These are phyloP conservation scores for Achaetomiella virescens DNA, from an alignment of 495 filamentous ascomycete genomes.

Conservation along the genomic window DNA sequence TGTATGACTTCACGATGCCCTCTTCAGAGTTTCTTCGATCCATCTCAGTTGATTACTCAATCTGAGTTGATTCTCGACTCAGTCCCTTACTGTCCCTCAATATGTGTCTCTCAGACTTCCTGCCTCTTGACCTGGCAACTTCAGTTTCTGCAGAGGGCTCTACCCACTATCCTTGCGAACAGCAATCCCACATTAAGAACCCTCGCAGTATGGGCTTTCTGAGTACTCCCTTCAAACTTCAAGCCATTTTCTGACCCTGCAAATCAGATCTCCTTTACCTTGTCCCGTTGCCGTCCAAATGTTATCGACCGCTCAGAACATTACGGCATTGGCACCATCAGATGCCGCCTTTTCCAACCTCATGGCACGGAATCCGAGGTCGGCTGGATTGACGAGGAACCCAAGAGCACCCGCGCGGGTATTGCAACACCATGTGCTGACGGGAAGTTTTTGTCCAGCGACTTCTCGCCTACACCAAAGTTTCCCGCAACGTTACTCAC, in stretches of 20 bases:
- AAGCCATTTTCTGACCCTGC: too few species aligned
- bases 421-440: slow-evolving; percentile 55
- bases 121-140: slow-evolving; percentile 13
- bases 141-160: slow-evolving; percentile 28
- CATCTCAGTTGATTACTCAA: too few species aligned
- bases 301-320: slow-evolving; percentile 27
- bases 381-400: slow-evolving; percentile 31
- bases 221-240: too few species aligned
- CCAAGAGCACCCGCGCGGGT: slow-evolving; percentile 36
- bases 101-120: slow-evolving; percentile 17
- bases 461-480: slow-evolving; percentile 34
- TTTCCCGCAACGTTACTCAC: slow-evolving; percentile 49
- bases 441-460: slow-evolving; percentile 38
- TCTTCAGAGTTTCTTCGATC: too few species aligned
- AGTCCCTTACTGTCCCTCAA: too few species aligned
- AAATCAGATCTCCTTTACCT: slow-evolving; percentile 12
- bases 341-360: slow-evolving; percentile 50
- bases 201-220: slow-evolving; percentile 24
- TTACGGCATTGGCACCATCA: slow-evolving; percentile 60
- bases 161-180: slow-evolving; percentile 27
- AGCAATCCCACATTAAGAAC: slow-evolving; percentile 34
- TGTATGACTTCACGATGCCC: too few species aligned
- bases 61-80: too few species aligned
- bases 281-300: slow-evolving; percentile 20
- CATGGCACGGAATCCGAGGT: slow-evolving; percentile 27